phyloP scores from a whole-genome alignment of 768 basidiomycete species.

The Phaeolepiota aurea region DNA sequence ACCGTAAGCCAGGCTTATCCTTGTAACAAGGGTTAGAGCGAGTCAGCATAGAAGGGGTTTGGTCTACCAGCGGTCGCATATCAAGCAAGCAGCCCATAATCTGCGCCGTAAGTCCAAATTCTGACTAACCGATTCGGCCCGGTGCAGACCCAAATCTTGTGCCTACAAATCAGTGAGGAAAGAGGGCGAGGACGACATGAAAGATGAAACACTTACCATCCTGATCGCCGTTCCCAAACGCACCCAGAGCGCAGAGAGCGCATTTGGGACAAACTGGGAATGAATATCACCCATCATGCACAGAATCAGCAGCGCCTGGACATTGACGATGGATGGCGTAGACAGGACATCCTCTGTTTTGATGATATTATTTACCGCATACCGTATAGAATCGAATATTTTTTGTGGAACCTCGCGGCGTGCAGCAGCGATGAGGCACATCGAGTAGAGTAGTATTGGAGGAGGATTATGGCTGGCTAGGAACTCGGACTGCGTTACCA shows the following conservation, averaged over 20 bases:
- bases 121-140: constrained; percentile 81
- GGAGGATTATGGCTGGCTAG: constrained; percentile 65
- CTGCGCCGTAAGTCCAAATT: constrained; percentile 82
- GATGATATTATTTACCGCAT: constrained; percentile 78
- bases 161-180: constrained; percentile 43
- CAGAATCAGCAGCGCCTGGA: constrained; percentile 80
- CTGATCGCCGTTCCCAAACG: constrained; percentile 84
- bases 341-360: constrained; percentile 88
- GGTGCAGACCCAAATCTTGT: constrained; percentile 92
- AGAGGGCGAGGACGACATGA: constrained; percentile 1
- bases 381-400: constrained; percentile 87
- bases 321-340: constrained; percentile 76
- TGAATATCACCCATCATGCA: constrained; percentile 88
- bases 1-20: constrained; percentile 84
- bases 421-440: constrained; percentile 88
- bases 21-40: constrained; percentile 15
- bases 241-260: constrained; percentile 80
- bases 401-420: constrained; percentile 75
- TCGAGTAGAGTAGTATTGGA: constrained; percentile 82
- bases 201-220: constrained; percentile 50
- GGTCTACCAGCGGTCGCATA: constrained; percentile 84
- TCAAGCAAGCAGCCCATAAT: constrained; percentile 91
- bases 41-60: constrained; percentile 1
- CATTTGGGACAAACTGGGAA: constrained; percentile 80
- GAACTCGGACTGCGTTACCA: constrained; percentile 87